phyloP scores from a whole-genome alignment of 2,329 filamentous ascomycete genomes.

The Fusarium gaditjirri region DNA sequence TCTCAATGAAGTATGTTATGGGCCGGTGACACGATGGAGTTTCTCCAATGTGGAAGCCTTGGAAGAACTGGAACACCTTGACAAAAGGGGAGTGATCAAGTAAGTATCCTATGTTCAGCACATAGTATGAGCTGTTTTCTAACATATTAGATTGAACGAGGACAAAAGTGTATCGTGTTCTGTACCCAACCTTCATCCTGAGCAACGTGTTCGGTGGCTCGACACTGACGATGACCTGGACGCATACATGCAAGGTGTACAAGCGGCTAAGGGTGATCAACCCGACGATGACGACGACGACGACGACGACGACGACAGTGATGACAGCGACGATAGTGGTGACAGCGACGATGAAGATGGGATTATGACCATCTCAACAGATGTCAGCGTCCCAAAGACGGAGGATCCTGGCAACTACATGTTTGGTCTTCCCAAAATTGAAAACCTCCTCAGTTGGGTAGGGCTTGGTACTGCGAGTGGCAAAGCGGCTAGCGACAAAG shows the following conservation, averaged over 20 bases:
- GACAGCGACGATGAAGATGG: background rate
- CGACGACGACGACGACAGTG: background rate
- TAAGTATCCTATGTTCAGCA: constrained; percentile 3
- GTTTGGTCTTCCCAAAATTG: constrained; percentile 28
- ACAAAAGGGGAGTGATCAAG: constrained; percentile 17
- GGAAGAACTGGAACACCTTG: constrained; percentile 6
- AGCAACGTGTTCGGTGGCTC: constrained; percentile 36
- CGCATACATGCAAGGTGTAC: background rate
- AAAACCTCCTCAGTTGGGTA: constrained; percentile 16
- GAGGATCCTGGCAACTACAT: constrained; percentile 22
- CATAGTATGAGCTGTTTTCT: background rate
- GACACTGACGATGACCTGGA: background rate
- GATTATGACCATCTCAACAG: constrained; percentile 26
- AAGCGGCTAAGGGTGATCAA: background rate
- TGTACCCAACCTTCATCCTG: constrained; percentile 32
- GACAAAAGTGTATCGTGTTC: background rate
- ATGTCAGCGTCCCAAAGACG: constrained; percentile 8
- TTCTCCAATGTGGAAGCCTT: constrained; percentile 39
- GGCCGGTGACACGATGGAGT: constrained; percentile 33
- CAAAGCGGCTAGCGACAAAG: background rate
- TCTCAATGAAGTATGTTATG: constrained; percentile 39
- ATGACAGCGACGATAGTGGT: background rate
- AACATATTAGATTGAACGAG: background rate
- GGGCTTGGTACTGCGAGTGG: background rate
- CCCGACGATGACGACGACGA: background rate